A percentile compares a stretch with the other conserved stretches of the same genome.
Evolutionary conservation across 345 rosid species (phyloP).

Genomic region (Citrus reticulata): DNA sequence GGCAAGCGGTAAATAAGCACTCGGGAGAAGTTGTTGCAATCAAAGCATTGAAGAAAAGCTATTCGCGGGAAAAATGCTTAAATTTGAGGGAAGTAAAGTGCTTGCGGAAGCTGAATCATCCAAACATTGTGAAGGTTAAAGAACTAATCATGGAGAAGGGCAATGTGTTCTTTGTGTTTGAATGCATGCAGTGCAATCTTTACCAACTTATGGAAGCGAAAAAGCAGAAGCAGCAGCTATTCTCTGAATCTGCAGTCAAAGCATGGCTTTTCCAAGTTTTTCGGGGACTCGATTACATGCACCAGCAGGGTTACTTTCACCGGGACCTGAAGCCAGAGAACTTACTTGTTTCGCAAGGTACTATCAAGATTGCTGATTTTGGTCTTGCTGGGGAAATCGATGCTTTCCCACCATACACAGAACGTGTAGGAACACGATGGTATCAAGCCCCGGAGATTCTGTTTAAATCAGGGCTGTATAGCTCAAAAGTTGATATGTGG

Average conservation of each 20-base stretch:
- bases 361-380: constrained; percentile 87
- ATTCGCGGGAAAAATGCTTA: constrained; percentile 84
- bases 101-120: constrained; percentile 74
- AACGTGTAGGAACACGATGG: not conserved
- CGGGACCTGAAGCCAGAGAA: constrained; percentile 97
- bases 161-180: constrained; percentile 72
- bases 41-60: constrained; percentile 83
- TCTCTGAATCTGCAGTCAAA: constrained; percentile 67
- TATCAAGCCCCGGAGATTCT: not conserved
- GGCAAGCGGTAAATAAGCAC: constrained; percentile 67
- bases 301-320: constrained; percentile 71
- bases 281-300: constrained; percentile 86
- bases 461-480: not conserved
- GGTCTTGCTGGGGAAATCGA: constrained; percentile 27
- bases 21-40: constrained; percentile 90
- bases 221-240: constrained; percentile 35
- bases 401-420: not conserved
- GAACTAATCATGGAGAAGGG: constrained; percentile 79
- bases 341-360: constrained; percentile 56
- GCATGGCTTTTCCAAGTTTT: constrained; percentile 89
- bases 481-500: not conserved
- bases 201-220: constrained; percentile 73
- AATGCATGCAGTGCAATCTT: constrained; percentile 86
- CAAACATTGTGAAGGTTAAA: constrained; percentile 83
- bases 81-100: constrained; percentile 92